phyloP scores from a whole-genome alignment of 148 eudicot species.

The Rhododendron vialii region DNA sequence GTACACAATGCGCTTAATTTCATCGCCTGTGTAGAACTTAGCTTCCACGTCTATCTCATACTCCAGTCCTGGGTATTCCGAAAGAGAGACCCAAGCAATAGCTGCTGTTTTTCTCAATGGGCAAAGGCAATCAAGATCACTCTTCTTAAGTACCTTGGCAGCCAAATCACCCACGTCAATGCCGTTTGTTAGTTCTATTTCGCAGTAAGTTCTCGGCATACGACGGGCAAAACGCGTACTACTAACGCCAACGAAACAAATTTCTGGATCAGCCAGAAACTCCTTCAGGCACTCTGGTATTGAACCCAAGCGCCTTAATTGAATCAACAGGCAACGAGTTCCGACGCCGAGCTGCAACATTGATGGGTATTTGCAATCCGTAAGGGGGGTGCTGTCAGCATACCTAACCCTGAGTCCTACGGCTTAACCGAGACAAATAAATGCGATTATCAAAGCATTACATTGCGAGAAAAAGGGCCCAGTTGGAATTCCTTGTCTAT shows the following conservation, averaged over 20 bases:
- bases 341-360: not conserved
- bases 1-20: not conserved
- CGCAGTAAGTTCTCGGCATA: not conserved
- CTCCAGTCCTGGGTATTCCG: not conserved
- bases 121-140: not conserved
- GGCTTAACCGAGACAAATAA: not conserved
- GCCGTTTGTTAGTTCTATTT: not conserved
- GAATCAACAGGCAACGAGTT: not conserved
- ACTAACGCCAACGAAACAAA: not conserved
- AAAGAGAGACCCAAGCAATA: not conserved
- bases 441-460: too few species aligned
- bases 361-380: too few species aligned
- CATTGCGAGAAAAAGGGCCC: too few species aligned
- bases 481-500: too few species aligned
- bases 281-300: not conserved
- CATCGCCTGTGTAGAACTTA: not conserved
- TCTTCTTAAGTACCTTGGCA: not conserved
- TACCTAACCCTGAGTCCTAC: not conserved
- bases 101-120: not conserved
- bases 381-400: too few species aligned
- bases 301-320: not conserved
- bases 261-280: not conserved
- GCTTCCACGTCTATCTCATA: not conserved
- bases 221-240: not conserved
- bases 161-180: not conserved